Conservation (phyloP, 2,329 filamentous ascomycete species). For the Verticillium albo-atrum region DNA sequence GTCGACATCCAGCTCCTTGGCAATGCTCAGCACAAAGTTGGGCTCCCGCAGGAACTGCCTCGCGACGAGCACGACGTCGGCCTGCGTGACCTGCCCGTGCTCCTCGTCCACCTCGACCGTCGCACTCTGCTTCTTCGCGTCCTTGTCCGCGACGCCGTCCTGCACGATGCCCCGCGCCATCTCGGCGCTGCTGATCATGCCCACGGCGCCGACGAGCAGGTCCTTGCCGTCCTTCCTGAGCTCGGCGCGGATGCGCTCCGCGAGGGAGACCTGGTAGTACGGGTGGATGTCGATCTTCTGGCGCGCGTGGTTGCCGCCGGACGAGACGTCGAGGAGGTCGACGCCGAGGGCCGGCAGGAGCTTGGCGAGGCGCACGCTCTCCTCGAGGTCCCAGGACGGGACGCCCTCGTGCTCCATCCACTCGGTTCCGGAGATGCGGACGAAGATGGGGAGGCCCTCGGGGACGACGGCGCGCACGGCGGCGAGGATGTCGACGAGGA, state of each 20-base stretch:
- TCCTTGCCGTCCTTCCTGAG: conserved; percentile 41
- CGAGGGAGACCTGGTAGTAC: conserved; percentile 71
- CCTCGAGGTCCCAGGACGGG: conserved; percentile 63
- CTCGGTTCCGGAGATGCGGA: conserved; percentile 59
- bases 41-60: conserved; percentile 80
- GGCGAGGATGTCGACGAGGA: conserved; percentile 50
- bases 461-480: conserved; percentile 50
- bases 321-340: conserved; percentile 79
- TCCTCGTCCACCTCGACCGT: conserved; percentile 34
- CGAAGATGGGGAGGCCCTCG: conserved; percentile 47
- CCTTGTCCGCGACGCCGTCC: conserved; percentile 29
- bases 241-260: conserved; percentile 65
- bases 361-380: conserved; percentile 63
- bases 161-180: conserved; percentile 59
- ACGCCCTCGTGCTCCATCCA: conserved; percentile 49
- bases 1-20: conserved; percentile 65
- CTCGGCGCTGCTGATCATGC: conserved; percentile 64
- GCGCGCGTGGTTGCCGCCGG: conserved; percentile 62
- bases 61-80: conserved; percentile 70
- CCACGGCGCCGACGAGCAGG: conserved; percentile 70
- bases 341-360: conserved; percentile 69
- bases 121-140: conserved; percentile 27
- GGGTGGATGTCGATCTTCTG: conserved; percentile 59
- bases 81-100: conserved; percentile 35
- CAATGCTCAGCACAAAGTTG: conserved; percentile 69